Conservation (phyloP, 208 protist species). For the Acanthamoeba polyphaga region DNA sequence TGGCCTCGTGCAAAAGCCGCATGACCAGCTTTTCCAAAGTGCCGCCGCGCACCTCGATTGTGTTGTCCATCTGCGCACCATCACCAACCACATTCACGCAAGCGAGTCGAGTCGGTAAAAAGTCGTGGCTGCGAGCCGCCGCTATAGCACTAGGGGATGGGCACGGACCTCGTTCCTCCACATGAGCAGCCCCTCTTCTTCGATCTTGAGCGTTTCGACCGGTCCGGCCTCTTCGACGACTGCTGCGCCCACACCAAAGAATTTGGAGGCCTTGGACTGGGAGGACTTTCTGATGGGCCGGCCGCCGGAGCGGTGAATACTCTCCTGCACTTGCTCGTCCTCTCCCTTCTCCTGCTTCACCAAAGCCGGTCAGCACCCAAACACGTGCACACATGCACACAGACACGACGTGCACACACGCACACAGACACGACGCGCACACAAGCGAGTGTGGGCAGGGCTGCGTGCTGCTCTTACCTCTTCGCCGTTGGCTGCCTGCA, state of each 20-base stretch:
- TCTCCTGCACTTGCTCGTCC: background rate
- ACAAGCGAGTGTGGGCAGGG: background rate
- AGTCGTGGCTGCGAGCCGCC: background rate
- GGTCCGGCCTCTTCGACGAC: conserved; percentile 12
- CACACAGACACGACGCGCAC: too few relatives aligned
- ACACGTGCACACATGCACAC: background rate
- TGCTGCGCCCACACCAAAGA: conserved; percentile 7
- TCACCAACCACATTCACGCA: background rate
- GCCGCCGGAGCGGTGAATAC: background rate
- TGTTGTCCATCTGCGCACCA: background rate
- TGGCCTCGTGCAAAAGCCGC: conserved; percentile 53
- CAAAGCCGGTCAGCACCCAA: background rate
- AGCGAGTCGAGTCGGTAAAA: background rate
- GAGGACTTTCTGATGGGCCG: background rate
- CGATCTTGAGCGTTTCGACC: conserved; percentile 30
- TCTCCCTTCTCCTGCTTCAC: background rate
- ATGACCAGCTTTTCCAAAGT: conserved; percentile 43
- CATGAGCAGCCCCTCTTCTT: conserved; percentile 16
- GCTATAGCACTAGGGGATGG: background rate
- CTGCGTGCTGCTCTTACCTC: background rate
- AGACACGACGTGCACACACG: background rate
- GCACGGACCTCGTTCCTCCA: background rate
- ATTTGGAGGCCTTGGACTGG: conserved; percentile 38
- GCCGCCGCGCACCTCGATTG: conserved; percentile 23
- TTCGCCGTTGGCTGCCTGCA: background rate